Evolutionary conservation across 2,329 filamentous ascomycete genomes (phyloP).

Genomic region (Tothia fuscella): DNA sequence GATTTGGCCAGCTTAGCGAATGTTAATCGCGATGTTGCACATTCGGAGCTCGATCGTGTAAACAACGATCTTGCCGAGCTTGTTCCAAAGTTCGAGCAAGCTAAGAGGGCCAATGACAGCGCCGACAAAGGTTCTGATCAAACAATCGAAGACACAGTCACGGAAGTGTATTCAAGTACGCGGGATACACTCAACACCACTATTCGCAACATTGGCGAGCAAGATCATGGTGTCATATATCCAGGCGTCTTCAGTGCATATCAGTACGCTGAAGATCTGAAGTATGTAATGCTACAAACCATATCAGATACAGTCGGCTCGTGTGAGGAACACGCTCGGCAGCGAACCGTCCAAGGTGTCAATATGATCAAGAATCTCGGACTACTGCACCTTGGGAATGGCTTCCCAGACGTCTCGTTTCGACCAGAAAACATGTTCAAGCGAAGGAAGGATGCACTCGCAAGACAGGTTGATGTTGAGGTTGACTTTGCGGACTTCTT

Average conservation of each 20-base stretch:
- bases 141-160: slow-evolving; percentile 73
- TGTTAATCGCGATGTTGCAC: slow-evolving; percentile 79
- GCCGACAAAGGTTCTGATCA: slow-evolving; percentile 71
- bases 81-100: slow-evolving; percentile 74
- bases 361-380: slow-evolving; percentile 81
- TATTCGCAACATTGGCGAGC: slow-evolving; percentile 64
- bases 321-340: slow-evolving; percentile 79
- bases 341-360: slow-evolving; percentile 66
- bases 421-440: slow-evolving; percentile 90
- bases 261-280: slow-evolving; percentile 86
- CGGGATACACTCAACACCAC: slow-evolving; percentile 61
- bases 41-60: slow-evolving; percentile 73
- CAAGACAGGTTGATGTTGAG: slow-evolving; percentile 74
- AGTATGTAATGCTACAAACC: slow-evolving; percentile 79
- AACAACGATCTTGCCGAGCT: slow-evolving; percentile 68
- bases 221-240: slow-evolving; percentile 72
- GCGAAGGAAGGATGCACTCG: slow-evolving; percentile 66
- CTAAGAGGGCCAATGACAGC: slow-evolving; percentile 65
- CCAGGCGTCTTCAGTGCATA: slow-evolving; percentile 76
- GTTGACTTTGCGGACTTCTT: slow-evolving; percentile 91
- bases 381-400: slow-evolving; percentile 74
- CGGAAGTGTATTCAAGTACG: slow-evolving; percentile 75
- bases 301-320: slow-evolving; percentile 65
- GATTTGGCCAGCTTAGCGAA: slow-evolving; percentile 73
- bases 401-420: slow-evolving; percentile 79